Conservation (phyloP, 345 rosid genomes). For the Iberis pinnata region DNA sequence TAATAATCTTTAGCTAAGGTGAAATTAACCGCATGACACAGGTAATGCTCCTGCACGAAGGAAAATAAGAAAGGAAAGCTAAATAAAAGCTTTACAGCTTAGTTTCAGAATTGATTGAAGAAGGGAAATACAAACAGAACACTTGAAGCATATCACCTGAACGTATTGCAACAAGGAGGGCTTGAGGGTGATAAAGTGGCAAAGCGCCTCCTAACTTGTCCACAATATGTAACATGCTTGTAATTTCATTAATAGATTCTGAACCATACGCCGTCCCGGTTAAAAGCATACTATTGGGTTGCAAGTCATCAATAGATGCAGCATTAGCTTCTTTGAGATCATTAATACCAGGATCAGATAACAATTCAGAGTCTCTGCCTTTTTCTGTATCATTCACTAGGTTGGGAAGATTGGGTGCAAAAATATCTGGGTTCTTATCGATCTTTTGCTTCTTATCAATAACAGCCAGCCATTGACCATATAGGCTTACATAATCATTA, state of each 20-base stretch:
- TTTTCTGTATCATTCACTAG: conserved; percentile 24
- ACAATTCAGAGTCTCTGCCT: conserved; percentile 27
- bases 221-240: conserved; percentile 49
- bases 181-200: conserved; percentile 71
- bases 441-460: conserved; percentile 28
- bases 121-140: conserved; percentile 1
- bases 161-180: conserved; percentile 58
- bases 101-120: conserved; percentile 18
- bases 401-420: conserved; percentile 22
- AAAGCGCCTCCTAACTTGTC: conserved; percentile 51
- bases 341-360: conserved; percentile 31
- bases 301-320: conserved; percentile 25
- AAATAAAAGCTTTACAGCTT: conserved; percentile 29
- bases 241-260: conserved; percentile 28
- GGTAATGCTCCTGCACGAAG: conserved; percentile 26
- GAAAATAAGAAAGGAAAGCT: conserved; percentile 32
- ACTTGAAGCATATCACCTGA: conserved; percentile 49
- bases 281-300: conserved; percentile 26
- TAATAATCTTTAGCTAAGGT: conserved; percentile 32
- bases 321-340: conserved; percentile 23
- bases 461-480: conserved; percentile 53
- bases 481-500: conserved; percentile 47
- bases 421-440: conserved; percentile 20
- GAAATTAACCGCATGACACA: conserved; percentile 28
- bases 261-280: conserved; percentile 32